Evolutionary conservation across 1,139 yeast species (phyloP).

Genomic region (Trichomonascaceae sp.): DNA sequence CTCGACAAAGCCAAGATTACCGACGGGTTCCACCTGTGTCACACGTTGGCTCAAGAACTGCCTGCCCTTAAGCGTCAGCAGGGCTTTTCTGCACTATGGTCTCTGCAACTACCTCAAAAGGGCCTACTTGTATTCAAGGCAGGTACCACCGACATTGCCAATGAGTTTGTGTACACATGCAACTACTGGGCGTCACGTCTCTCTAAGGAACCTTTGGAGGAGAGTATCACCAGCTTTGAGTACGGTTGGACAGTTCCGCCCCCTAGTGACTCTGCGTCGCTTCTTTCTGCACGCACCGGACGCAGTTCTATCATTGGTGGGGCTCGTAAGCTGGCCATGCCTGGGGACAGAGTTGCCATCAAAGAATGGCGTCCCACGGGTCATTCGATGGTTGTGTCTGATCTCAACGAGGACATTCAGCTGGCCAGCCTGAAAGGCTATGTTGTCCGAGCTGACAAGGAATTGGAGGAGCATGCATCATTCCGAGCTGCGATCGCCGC

Average conservation of each 20-base stretch:
- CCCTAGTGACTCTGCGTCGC: constrained; percentile 3
- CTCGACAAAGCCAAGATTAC: constrained; percentile 25
- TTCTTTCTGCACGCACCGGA: constrained; percentile 1
- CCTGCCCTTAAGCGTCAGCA: constrained; percentile 18
- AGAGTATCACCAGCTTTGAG: constrained; percentile 57
- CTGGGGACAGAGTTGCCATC: constrained; percentile 18
- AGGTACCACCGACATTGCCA: constrained; percentile 54
- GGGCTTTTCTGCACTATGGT: constrained; percentile 22
- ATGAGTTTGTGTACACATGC: constrained; percentile 59
- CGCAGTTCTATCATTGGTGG: constrained; percentile 1
- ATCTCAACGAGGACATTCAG: constrained; percentile 20
- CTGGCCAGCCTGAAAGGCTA: constrained; percentile 16
- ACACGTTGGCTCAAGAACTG: constrained; percentile 21
- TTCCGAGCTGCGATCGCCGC: constrained; percentile 14
- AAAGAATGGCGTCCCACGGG: constrained; percentile 24
- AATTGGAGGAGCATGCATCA: constrained; percentile 19
- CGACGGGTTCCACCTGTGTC: constrained; percentile 20
- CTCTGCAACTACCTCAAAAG: constrained; percentile 25
- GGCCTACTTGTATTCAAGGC: constrained; percentile 29
- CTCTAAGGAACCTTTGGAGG: constrained; percentile 57
- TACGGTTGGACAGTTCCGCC: constrained; percentile 51
- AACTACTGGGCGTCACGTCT: constrained; percentile 83
- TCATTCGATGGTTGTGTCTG: constrained; percentile 21
- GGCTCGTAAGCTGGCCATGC: constrained; percentile 5
- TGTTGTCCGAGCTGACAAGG: constrained; percentile 17